Percentiles rank a stretch among this genome's conserved stretches.
Conservation (phyloP, 352 stramenopile species). For the Sclerospora graminicola region DNA sequence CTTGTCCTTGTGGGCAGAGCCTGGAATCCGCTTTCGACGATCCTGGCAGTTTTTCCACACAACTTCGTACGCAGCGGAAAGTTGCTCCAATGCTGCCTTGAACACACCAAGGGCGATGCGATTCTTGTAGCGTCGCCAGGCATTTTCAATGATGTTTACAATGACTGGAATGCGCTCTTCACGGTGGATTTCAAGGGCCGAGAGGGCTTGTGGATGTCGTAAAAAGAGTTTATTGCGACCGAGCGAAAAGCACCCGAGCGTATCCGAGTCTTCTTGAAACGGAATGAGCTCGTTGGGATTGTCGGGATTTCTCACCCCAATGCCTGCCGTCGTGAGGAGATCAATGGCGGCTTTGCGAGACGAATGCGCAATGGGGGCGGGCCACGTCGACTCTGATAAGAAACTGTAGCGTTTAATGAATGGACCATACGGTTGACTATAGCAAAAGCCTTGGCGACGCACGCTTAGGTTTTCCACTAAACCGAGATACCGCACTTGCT, state of each 20-base stretch:
- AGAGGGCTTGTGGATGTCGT: slow-evolving; percentile 80
- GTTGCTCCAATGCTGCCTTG: too few species aligned
- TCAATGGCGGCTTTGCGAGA: slow-evolving; percentile 64
- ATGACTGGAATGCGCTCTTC: too few species aligned
- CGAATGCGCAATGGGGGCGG: slow-evolving; percentile 47
- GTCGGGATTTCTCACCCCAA: slow-evolving; percentile 46
- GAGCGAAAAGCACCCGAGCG: slow-evolving; percentile 69
- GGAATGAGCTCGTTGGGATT: slow-evolving; percentile 36
- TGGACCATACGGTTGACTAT: slow-evolving; percentile 69
- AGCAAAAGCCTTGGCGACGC: slow-evolving; percentile 76
- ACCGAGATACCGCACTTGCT: slow-evolving; percentile 76
- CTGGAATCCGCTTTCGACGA: slow-evolving; percentile 48
- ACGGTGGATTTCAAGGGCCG: slow-evolving; percentile 72
- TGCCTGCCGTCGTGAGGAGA: slow-evolving; percentile 53
- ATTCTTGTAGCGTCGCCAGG: too few species aligned
- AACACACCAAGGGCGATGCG: too few species aligned
- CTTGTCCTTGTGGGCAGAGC: slow-evolving; percentile 39
- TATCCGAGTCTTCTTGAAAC: too few species aligned
- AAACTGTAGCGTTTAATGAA: too few species aligned
- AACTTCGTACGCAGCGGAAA: too few species aligned
- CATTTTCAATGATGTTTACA: too few species aligned
- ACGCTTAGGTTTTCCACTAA: slow-evolving; percentile 79
- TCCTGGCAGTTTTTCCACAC: too few species aligned
- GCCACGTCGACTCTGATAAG: slow-evolving; percentile 79
- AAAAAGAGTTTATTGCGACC: slow-evolving; percentile 87